A percentile compares a stretch with the other conserved stretches of the same genome.
These are phyloP conservation scores for Anthostomella pinea DNA, from an alignment of 2,329 filamentous ascomycete species.

Conservation along the genomic window DNA sequence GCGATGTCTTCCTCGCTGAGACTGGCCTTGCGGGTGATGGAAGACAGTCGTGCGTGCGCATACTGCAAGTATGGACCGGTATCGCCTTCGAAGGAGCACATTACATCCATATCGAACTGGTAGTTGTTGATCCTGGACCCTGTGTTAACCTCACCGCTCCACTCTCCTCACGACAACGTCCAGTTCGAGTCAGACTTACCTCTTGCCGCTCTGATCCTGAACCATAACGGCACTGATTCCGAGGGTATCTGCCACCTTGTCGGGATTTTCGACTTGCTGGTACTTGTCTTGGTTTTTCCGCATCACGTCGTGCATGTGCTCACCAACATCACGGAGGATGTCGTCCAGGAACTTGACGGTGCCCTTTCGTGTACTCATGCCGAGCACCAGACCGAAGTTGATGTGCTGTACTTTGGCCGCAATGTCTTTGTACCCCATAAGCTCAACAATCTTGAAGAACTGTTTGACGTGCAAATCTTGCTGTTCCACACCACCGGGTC, in stretches of 20 bases:
- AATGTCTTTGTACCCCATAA: conserved; percentile 67
- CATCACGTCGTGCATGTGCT: conserved; percentile 99
- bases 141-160: conserved; percentile 4
- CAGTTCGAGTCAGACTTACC: conserved; percentile 50
- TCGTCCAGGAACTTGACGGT: conserved; percentile 62
- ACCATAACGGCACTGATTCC: conserved; percentile 97
- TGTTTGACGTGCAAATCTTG: conserved; percentile 73
- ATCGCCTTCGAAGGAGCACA: conserved; percentile 72
- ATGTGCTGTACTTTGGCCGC: conserved; percentile 68
- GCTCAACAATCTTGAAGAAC: conserved; percentile 72
- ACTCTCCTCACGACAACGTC: no score
- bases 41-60: conserved; percentile 61
- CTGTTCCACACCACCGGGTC: no score
- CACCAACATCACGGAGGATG: conserved; percentile 75
- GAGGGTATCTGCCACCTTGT: conserved; percentile 77
- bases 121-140: conserved; percentile 43
- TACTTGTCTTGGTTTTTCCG: conserved; percentile 88
- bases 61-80: conserved; percentile 74
- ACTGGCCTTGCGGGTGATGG: conserved; percentile 35
- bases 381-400: conserved; percentile 71
- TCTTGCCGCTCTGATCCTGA: conserved; percentile 95
- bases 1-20: conserved; percentile 37
- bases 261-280: conserved; percentile 79
- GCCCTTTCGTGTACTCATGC: conserved; percentile 68
- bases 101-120: conserved; percentile 67